Evolutionary conservation across 176 grass and related monocot genomes (phyloP).

Genomic region (Juncus inflexus): DNA sequence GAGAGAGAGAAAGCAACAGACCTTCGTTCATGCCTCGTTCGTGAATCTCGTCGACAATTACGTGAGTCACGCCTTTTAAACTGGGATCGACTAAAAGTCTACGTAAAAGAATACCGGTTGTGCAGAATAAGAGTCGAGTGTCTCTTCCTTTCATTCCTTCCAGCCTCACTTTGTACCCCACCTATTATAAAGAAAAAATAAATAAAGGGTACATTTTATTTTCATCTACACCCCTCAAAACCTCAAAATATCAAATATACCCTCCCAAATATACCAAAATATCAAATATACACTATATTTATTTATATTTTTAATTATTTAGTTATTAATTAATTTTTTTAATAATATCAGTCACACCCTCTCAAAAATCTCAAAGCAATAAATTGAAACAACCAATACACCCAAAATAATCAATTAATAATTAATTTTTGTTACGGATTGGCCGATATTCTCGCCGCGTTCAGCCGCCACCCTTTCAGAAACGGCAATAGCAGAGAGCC

Average conservation of each 20-base stretch:
- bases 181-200: conserved; percentile 25
- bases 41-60: conserved; percentile 99
- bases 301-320: no score
- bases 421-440: conserved; percentile 62
- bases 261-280: no score
- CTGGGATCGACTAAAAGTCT: conserved; percentile 84
- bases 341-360: no score
- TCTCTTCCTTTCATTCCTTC: conserved; percentile 98
- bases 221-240: no score
- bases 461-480: conserved; percentile 97
- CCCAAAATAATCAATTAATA: conserved; percentile 31
- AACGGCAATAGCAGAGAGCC: conserved; percentile 96
- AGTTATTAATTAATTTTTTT: no score
- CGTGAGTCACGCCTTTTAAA: conserved; percentile 93
- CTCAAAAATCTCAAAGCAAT: no score
- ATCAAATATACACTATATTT: no score
- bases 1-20: conserved; percentile 30
- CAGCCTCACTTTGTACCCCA: conserved; percentile 92
- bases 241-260: no score
- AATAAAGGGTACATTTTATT: neutral
- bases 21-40: conserved; percentile 99
- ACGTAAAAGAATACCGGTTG: conserved; percentile 87
- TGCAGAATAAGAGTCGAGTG: conserved; percentile 91
- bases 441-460: conserved; percentile 95
- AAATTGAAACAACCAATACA: no score